phyloP scores from a whole-genome alignment of 2,329 filamentous ascomycete genomes.

The Trichothecium roseum region DNA sequence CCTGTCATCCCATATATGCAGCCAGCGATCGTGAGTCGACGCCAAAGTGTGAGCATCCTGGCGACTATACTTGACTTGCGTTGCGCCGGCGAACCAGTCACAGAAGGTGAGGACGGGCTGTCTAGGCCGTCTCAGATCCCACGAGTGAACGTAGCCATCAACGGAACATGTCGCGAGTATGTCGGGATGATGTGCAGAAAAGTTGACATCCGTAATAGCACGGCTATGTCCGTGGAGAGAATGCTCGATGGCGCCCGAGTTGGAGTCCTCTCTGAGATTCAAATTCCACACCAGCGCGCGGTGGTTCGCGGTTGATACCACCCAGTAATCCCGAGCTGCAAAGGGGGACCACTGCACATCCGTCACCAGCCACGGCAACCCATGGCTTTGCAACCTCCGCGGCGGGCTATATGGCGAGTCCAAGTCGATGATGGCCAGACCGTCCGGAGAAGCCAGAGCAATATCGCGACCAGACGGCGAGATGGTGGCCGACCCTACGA shows the following conservation, averaged over 20 bases:
- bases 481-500: conserved; percentile 84
- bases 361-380: conserved; percentile 86
- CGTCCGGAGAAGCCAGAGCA: conserved; percentile 80
- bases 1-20: conserved; percentile 85
- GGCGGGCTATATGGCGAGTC: conserved; percentile 84
- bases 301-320: conserved; percentile 89
- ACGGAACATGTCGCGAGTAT: conserved; percentile 83
- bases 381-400: conserved; percentile 69
- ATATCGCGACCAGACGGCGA: conserved; percentile 86
- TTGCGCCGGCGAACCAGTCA: conserved; percentile 88
- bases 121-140: conserved; percentile 70
- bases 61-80: conserved; percentile 90
- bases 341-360: conserved; percentile 98
- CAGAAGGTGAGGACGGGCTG: conserved; percentile 73
- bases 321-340: conserved; percentile 80
- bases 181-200: conserved; percentile 86
- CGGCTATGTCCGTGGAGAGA: conserved; percentile 74
- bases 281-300: conserved; percentile 92
- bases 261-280: conserved; percentile 64
- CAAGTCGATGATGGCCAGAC: conserved; percentile 82
- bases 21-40: conserved; percentile 78
- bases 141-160: conserved; percentile 86
- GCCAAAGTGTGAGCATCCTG: conserved; percentile 80
- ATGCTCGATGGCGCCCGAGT: conserved; percentile 65
- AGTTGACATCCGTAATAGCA: conserved; percentile 94